Evolutionary conservation across 352 stramenopile genomes (phyloP).

Genomic region (Pythium oligandrum): DNA sequence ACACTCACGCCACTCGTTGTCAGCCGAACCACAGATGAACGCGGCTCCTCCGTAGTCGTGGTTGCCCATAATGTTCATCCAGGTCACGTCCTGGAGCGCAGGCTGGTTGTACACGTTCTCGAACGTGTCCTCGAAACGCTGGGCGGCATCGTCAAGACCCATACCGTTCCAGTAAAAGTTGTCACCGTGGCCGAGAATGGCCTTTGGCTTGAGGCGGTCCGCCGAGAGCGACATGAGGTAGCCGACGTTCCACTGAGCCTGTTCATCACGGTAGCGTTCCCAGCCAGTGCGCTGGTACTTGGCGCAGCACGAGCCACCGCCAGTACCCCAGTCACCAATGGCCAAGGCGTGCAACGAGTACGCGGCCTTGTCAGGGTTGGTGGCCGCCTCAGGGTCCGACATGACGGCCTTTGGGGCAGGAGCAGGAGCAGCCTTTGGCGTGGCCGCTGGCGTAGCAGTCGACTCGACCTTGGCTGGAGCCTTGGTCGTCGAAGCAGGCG

Average conservation of each 20-base stretch:
- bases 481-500: too few species aligned
- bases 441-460: too few species aligned
- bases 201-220: slow-evolving; percentile 42
- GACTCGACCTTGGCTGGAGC: too few species aligned
- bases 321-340: slow-evolving; percentile 21
- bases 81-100: slow-evolving; percentile 53
- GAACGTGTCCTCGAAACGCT: slow-evolving; percentile 64
- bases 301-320: slow-evolving; percentile 16
- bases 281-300: slow-evolving; percentile 19
- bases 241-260: slow-evolving; percentile 23
- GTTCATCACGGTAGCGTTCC: slow-evolving; percentile 24
- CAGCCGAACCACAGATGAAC: slow-evolving; percentile 58
- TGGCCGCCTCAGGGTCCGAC: too few species aligned
- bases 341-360: slow-evolving; percentile 17
- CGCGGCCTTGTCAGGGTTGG: too few species aligned
- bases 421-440: too few species aligned
- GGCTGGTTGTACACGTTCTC: slow-evolving; percentile 53
- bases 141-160: slow-evolving; percentile 36
- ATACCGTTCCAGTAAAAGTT: slow-evolving; percentile 87
- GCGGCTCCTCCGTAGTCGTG: slow-evolving; percentile 74
- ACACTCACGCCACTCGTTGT: slow-evolving; percentile 36
- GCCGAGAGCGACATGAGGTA: slow-evolving; percentile 24
- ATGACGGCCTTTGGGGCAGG: too few species aligned
- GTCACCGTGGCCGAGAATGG: slow-evolving; percentile 65
- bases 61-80: slow-evolving; percentile 76